Evolutionary conservation across 352 stramenopile genomes (phyloP), one percentile per base, ranked within the genome.

Genomic region (Phytopythium aichiense): DNA sequence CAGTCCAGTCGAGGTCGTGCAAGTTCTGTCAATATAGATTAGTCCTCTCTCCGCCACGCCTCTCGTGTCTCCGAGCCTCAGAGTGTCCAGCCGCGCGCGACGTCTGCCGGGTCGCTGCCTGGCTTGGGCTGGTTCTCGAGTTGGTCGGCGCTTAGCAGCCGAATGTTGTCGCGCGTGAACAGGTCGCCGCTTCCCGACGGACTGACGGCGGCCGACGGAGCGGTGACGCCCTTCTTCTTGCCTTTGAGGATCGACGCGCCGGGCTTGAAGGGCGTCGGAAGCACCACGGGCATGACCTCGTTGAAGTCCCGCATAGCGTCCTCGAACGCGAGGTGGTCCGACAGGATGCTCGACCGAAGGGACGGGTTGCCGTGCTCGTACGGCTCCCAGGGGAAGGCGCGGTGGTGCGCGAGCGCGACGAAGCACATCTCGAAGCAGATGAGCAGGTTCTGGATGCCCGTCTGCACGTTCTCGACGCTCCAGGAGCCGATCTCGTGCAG

Each of bases 351-450:
- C 12, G 80, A 83, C 52, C 86, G 78, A 13, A 88, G 73, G 0
- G 84, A 76, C 1, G 76, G 67, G 35, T 74, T 67, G 0, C 79
- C 63, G 68, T 82, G 71, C 5, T 77, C 51, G 52, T 92, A 95
- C 56, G 97, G 91, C 13, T 94, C 79, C 52, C 93, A 95, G 0
- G 95, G 91, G 71, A 99, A 99, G 23, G 96, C 96, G 64, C 94
- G 96, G 48, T 98, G 97, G 76, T 99, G 97, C 9, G 95, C 96
- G 57, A 99, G 83, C 4, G 90, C 87, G 38, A 99, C 97, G 42
- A 99, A 86, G 53, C 98, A 94, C 97, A 99, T 99, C 78, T 99
- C 97, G 51, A 99, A 90, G 78, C 97, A 99, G 73, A 99, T 99
- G 30, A 99, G 87, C 63, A 99, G 89, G 69, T 99, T 99, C 71